Conservation (phyloP, 495 filamentous ascomycete genomes). For the Penicillium pulvis region DNA sequence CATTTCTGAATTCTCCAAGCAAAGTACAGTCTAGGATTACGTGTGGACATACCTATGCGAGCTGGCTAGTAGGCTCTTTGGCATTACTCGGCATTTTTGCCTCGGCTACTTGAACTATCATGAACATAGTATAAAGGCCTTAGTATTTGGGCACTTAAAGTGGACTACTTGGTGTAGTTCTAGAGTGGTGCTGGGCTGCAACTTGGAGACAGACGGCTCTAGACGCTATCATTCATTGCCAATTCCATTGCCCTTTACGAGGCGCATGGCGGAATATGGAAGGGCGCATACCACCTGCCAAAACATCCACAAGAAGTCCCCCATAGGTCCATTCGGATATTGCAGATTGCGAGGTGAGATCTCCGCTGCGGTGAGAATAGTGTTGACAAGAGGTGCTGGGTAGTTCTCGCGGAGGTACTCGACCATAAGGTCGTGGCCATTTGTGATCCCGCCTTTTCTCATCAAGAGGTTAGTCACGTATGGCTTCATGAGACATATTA, state of each 20-base stretch:
- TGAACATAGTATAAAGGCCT: too few relatives aligned
- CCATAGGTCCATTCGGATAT: constrained; percentile 31
- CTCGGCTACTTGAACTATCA: too few relatives aligned
- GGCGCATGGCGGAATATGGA: constrained; percentile 13
- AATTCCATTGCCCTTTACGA: constrained; percentile 3
- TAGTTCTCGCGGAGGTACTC: constrained; percentile 54
- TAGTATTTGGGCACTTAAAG: too few relatives aligned
- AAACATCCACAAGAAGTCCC: constrained; percentile 16
- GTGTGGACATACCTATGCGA: too few relatives aligned
- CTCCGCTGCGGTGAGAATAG: constrained; percentile 51
- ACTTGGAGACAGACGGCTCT: neutral
- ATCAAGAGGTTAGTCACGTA: neutral
- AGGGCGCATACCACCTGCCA: constrained; percentile 24
- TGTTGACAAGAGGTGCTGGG: constrained; percentile 48
- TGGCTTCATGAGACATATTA: neutral
- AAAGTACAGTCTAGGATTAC: too few relatives aligned
- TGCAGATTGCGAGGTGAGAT: constrained; percentile 48
- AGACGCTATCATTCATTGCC: neutral
- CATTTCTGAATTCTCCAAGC: too few relatives aligned
- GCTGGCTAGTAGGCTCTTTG: too few relatives aligned
- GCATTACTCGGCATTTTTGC: too few relatives aligned
- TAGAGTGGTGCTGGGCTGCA: neutral
- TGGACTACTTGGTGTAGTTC: neutral
- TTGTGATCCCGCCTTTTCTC: constrained; percentile 57
- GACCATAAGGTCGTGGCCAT: constrained; percentile 62